phyloP scores from a whole-genome alignment of 495 filamentous ascomycete species.

The Penicillium robsamsonii region DNA sequence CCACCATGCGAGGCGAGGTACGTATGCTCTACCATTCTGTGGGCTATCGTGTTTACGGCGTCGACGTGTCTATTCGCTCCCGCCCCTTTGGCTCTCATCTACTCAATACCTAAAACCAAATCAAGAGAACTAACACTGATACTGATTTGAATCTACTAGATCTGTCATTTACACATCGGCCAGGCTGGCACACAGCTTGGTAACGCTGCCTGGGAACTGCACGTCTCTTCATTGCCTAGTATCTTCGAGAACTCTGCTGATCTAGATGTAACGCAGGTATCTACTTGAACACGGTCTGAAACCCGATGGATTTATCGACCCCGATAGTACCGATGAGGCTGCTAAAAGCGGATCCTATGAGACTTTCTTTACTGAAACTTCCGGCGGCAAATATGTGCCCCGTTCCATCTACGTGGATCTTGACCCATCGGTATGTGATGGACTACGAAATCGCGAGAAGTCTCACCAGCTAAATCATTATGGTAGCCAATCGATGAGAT shows the following conservation, averaged over 20 bases:
- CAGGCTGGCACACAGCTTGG: conserved; percentile 92
- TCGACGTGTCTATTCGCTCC: neutral
- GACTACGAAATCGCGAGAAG: neutral
- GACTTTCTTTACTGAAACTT: conserved; percentile 90
- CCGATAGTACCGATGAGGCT: conserved; percentile 56
- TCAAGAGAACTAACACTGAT: neutral
- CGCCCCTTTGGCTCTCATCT: neutral
- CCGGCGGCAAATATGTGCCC: conserved; percentile 84
- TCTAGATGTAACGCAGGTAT: conserved; percentile 54
- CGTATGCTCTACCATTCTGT: neutral
- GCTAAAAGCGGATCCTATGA: conserved; percentile 72
- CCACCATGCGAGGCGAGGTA: conserved; percentile 9
- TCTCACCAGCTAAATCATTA: neutral
- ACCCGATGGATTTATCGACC: conserved; percentile 67
- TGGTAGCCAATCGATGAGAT: conserved; percentile 81
- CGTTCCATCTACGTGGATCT: conserved; percentile 87
- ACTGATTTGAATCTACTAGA: conserved; percentile 40
- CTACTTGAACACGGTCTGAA: conserved; percentile 87
- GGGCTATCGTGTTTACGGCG: neutral
- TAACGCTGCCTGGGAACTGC: conserved; percentile 95
- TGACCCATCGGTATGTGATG: conserved; percentile 68
- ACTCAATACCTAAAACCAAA: neutral
- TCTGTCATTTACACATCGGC: conserved; percentile 88
- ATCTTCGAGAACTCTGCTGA: neutral
- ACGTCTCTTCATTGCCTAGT: conserved; percentile 53